A percentile compares a stretch with the other conserved stretches of the same genome.
These are phyloP conservation scores for Heliosperma pusillum DNA, from an alignment of 148 eudicot species.

Conservation along the genomic window DNA sequence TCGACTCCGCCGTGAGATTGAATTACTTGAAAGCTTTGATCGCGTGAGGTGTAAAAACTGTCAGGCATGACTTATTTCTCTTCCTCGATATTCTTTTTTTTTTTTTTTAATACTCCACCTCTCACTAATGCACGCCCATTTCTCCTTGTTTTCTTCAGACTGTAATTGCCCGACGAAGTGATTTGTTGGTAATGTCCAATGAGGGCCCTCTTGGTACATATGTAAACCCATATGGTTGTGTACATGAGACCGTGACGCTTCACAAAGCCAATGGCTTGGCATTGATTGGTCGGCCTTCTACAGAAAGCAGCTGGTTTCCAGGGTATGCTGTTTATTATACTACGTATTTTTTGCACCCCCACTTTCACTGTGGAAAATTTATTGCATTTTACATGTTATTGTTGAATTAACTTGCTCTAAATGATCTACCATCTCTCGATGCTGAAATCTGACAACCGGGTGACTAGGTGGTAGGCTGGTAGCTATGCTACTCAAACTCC, in stretches of 20 bases:
- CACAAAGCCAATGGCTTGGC: constrained; percentile 61
- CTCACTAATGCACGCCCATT: neutral
- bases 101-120: constrained; percentile 1
- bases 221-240: constrained; percentile 71
- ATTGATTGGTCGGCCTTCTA: constrained; percentile 55
- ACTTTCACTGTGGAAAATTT: neutral
- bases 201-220: constrained; percentile 97
- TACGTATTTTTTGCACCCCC: neutral
- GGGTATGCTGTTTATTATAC: constrained; percentile 49
- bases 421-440: neutral
- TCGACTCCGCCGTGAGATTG: constrained; percentile 81
- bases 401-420: neutral
- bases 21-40: constrained; percentile 82
- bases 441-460: neutral
- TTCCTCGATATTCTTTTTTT: constrained; percentile 6
- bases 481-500: neutral
- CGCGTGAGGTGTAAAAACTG: constrained; percentile 75
- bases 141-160: constrained; percentile 1
- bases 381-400: neutral
- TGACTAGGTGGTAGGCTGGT: neutral
- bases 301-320: constrained; percentile 96
- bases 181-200: constrained; percentile 52
- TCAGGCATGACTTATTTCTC: constrained; percentile 43
- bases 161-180: constrained; percentile 18
- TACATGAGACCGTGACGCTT: constrained; percentile 85